Percentiles rank a stretch among this genome's conserved stretches.
Evolutionary conservation across 169 alveolate genomes (phyloP).

Genomic region (Cryptosporidium xiaoi): DNA sequence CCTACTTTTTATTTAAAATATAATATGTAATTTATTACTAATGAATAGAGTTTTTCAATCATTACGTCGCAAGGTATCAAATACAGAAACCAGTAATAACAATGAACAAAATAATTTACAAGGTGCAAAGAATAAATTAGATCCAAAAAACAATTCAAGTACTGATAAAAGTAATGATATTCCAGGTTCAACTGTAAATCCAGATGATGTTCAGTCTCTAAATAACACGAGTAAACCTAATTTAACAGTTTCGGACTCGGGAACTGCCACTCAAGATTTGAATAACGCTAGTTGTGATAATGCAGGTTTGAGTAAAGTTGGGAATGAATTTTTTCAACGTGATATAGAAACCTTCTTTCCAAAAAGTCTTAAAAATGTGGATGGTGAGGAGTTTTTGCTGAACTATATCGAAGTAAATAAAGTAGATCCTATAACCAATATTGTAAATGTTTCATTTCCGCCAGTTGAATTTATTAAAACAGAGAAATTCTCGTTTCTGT

Average conservation of each 20-base stretch:
- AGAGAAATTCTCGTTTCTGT: constrained; percentile 42
- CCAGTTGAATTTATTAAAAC: constrained; percentile 46
- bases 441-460: constrained; percentile 34
- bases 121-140: constrained; percentile 8
- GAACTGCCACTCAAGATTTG: no score
- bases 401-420: constrained; percentile 8
- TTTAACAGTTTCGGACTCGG: no score
- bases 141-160: not conserved
- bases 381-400: not conserved
- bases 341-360: not conserved
- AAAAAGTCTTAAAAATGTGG: not conserved
- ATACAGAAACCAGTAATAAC: constrained; percentile 21
- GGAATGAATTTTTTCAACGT: not conserved
- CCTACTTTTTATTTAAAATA: not conserved
- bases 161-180: not conserved
- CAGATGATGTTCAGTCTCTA: not conserved
- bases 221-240: not conserved
- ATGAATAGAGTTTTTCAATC: constrained; percentile 62
- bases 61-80: constrained; percentile 58
- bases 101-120: not conserved
- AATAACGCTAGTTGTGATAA: not conserved
- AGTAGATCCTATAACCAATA: not conserved
- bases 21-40: not conserved
- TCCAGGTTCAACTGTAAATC: not conserved
- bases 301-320: not conserved